These are phyloP conservation scores for Orobanche coerulescens DNA, from an alignment of 257 asterid species.

Conservation along the genomic window DNA sequence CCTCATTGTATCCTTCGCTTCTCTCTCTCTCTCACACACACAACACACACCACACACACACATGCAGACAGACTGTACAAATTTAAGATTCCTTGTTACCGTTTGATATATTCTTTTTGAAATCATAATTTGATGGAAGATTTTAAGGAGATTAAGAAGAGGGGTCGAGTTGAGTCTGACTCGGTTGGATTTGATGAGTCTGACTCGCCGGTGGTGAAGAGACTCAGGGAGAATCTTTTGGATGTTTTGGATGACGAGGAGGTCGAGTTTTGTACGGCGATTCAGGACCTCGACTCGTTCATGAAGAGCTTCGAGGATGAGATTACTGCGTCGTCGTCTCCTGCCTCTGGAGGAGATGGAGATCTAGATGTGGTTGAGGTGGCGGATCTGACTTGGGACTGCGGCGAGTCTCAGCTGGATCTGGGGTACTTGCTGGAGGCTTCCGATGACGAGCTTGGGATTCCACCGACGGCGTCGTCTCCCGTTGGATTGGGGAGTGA, in stretches of 20 bases:
- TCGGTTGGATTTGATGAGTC: constrained; percentile 24
- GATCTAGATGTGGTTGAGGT: constrained; percentile 15
- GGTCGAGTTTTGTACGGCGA: constrained; percentile 31
- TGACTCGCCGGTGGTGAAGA: constrained; percentile 66
- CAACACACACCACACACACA: too few relatives aligned
- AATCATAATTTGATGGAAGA: too few relatives aligned
- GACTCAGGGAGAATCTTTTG: constrained; percentile 50
- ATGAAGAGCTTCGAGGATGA: constrained; percentile 83
- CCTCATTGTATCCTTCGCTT: constrained; percentile 8
- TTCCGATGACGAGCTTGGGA: constrained; percentile 70
- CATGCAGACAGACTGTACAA: too few relatives aligned
- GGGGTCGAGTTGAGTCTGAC: constrained; percentile 33
- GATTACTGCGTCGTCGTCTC: constrained; percentile 30
- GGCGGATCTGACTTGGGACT: constrained; percentile 36
- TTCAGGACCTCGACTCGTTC: constrained; percentile 62
- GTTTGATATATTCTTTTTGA: too few relatives aligned
- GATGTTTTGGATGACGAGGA: constrained; percentile 45
- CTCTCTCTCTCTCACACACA: constrained; percentile 21
- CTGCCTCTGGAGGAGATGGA: constrained; percentile 13
- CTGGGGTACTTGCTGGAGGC: constrained; percentile 64
- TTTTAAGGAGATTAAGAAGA: constrained; percentile 28
- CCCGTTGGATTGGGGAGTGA: too few relatives aligned
- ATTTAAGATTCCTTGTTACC: too few relatives aligned
- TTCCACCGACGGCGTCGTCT: constrained; percentile 48
- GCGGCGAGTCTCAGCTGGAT: constrained; percentile 52